phyloP scores from a whole-genome alignment of 257 asterid species.

The Osmanthus fragrans region DNA sequence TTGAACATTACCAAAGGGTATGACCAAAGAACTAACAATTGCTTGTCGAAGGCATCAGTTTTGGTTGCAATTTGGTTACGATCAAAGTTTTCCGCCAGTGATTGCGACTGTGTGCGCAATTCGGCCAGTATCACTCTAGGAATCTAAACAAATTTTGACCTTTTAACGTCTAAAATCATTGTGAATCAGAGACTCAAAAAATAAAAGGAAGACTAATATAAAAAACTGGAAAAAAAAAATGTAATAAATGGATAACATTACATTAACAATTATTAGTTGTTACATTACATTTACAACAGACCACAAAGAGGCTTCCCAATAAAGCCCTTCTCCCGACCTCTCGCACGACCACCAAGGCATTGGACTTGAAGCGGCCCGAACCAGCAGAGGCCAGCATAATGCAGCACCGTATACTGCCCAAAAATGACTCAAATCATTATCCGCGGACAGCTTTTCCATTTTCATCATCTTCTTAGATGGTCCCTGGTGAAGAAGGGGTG shows the following conservation, averaged over 20 bases:
- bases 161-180: no score
- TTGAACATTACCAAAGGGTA: no score
- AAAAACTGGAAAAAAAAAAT: no score
- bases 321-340: neutral
- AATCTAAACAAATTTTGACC: no score
- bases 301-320: neutral
- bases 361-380: neutral
- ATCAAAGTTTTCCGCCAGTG: no score
- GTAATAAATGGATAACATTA: neutral
- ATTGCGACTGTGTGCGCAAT: no score
- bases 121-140: no score
- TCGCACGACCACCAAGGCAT: neutral
- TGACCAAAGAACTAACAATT: no score
- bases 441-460: neutral
- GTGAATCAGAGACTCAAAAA: neutral
- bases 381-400: neutral
- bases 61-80: no score
- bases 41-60: no score
- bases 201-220: no score
- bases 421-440: neutral
- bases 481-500: constrained; percentile 50
- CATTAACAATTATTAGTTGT: neutral
- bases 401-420: neutral
- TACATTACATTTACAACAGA: no score
- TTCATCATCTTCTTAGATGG: constrained; percentile 17